A percentile compares a stretch with the other conserved stretches of the same genome.
Conservation (phyloP, 169 alveolate species). For the Plasmodium chabaudi region DNA sequence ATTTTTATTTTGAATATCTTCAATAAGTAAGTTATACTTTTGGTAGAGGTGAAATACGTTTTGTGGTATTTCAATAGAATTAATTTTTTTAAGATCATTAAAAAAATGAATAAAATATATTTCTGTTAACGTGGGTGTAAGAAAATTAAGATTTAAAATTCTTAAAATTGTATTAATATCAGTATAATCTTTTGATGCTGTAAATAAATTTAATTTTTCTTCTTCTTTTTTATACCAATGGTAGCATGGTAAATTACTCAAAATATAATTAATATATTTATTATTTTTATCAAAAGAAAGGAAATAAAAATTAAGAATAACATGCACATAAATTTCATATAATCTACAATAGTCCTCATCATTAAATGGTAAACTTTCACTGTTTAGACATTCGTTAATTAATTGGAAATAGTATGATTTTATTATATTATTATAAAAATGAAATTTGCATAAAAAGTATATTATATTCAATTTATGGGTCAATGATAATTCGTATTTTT, state of each 20-base stretch:
- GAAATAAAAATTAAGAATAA: slow-evolving; percentile 74
- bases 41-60: slow-evolving; percentile 51
- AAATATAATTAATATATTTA: slow-evolving; percentile 67
- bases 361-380: slow-evolving; percentile 5
- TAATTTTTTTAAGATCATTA: slow-evolving; percentile 49
- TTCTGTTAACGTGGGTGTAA: slow-evolving; percentile 73
- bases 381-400: slow-evolving; percentile 39
- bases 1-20: slow-evolving; percentile 49
- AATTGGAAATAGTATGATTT: slow-evolving; percentile 50
- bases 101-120: slow-evolving; percentile 69
- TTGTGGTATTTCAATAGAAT: slow-evolving; percentile 27
- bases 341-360: slow-evolving; percentile 73
- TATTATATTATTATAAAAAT: slow-evolving; percentile 50
- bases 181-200: slow-evolving; percentile 36
- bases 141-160: slow-evolving; percentile 64
- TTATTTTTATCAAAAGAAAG: slow-evolving; percentile 74
- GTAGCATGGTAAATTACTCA: slow-evolving; percentile 72
- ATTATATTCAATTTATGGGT: slow-evolving; percentile 52
- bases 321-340: slow-evolving; percentile 73
- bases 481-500: slow-evolving; percentile 12
- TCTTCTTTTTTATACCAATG: slow-evolving; percentile 76
- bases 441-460: slow-evolving; percentile 61
- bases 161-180: slow-evolving; percentile 45
- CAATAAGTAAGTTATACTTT: slow-evolving; percentile 55
- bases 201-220: slow-evolving; percentile 68